Evolutionary conservation across 2,329 filamentous ascomycete genomes (phyloP).

Genomic region (Lomentospora prolificans): DNA sequence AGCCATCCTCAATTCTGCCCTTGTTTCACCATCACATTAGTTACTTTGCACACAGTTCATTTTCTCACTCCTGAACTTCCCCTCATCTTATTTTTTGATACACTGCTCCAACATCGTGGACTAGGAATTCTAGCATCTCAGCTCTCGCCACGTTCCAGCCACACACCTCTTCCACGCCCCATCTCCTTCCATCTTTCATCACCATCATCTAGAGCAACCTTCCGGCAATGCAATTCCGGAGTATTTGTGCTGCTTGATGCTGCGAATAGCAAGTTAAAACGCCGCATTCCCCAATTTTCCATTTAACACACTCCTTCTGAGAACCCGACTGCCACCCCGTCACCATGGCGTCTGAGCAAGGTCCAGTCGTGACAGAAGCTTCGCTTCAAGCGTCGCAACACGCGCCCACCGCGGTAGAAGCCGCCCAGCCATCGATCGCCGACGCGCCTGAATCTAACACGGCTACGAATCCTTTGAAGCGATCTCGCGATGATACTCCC

Average conservation of each 20-base stretch:
- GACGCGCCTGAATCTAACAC: conserved; percentile 19
- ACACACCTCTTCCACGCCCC: conserved; percentile 5
- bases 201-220: not conserved
- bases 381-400: conserved; percentile 27
- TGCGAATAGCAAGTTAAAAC: not conserved
- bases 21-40: not conserved
- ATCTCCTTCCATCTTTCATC: not conserved
- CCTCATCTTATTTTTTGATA: not conserved
- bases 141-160: conserved; percentile 31
- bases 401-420: conserved; percentile 18
- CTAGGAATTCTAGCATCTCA: conserved; percentile 12
- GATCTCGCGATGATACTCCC: conserved; percentile 24
- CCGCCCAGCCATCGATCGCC: not conserved
- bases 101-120: not conserved
- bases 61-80: not conserved
- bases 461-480: conserved; percentile 30
- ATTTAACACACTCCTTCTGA: conserved; percentile 17
- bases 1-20: not conserved
- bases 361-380: conserved; percentile 41
- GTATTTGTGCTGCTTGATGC: not conserved
- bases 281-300: conserved; percentile 13
- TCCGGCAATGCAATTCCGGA: conserved; percentile 6
- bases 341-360: conserved; percentile 45
- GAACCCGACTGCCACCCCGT: conserved; percentile 13
- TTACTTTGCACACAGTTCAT: not conserved